Evolutionary conservation across 441 rosid genomes (phyloP).

Genomic region (Aquilaria agallochum): DNA sequence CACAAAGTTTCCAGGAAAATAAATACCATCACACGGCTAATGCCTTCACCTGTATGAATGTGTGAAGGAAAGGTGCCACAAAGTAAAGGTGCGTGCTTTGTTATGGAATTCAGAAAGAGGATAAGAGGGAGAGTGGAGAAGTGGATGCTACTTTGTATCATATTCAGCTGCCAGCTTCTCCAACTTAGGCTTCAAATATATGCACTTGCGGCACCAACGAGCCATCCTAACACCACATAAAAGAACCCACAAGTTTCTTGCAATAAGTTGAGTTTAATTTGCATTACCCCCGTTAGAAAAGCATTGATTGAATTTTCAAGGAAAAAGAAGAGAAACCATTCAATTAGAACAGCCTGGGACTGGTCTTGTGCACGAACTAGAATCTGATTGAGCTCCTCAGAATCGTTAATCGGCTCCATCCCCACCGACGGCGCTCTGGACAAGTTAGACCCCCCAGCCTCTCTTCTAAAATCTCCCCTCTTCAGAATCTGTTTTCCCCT

Average conservation of each 20-base stretch:
- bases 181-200: constrained; percentile 82
- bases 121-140: background rate
- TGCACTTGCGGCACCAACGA: constrained; percentile 91
- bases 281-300: background rate
- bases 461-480: constrained; percentile 36
- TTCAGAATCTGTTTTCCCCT: constrained; percentile 23
- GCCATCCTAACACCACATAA: constrained; percentile 64
- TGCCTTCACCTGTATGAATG: background rate
- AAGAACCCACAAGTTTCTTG: background rate
- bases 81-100: background rate
- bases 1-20: constrained; percentile 1
- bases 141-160: constrained; percentile 35
- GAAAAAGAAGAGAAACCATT: constrained; percentile 43
- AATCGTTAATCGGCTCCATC: constrained; percentile 67
- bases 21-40: background rate
- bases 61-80: background rate
- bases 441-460: constrained; percentile 54
- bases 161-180: constrained; percentile 76
- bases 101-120: background rate
- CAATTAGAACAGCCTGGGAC: constrained; percentile 67
- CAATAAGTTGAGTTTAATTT: background rate
- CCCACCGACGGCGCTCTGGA: constrained; percentile 52
- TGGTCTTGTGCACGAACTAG: constrained; percentile 49
- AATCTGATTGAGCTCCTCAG: constrained; percentile 63
- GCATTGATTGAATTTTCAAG: background rate